These are phyloP conservation scores for Emergomyces pasteurianus DNA, from an alignment of 2,329 filamentous ascomycete genomes.

Conservation along the genomic window DNA sequence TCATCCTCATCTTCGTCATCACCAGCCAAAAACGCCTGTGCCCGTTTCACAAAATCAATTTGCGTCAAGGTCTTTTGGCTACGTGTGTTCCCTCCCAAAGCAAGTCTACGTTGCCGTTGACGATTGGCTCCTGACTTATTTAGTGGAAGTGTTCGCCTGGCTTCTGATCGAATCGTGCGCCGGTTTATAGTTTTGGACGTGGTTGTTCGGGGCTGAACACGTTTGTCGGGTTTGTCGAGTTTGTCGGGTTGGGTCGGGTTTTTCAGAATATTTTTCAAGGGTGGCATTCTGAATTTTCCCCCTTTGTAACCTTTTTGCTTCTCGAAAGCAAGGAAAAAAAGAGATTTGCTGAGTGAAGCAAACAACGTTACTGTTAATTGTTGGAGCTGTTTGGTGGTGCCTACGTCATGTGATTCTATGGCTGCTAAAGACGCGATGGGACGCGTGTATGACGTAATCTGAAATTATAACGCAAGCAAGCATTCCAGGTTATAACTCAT, in stretches of 20 bases:
- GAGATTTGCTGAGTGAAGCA: neutral
- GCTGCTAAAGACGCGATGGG: neutral
- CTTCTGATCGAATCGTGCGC: neutral
- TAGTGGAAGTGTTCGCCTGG: neutral
- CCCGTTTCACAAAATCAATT: constrained; percentile 26
- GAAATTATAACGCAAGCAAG: too few species aligned
- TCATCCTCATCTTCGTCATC: constrained; percentile 15
- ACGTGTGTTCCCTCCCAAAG: constrained; percentile 10
- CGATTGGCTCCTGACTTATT: neutral
- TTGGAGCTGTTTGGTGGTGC: too few species aligned
- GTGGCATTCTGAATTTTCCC: neutral
- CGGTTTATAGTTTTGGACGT: neutral
- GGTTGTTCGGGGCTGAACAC: neutral
- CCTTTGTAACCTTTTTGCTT: neutral
- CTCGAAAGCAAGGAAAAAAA: neutral
- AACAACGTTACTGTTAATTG: too few species aligned
- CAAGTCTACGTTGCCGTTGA: constrained; percentile 8
- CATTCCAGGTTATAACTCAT: too few species aligned
- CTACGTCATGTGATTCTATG: neutral
- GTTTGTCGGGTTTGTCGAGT: neutral
- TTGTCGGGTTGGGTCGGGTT: neutral
- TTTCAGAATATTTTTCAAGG: neutral
- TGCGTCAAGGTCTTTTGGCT: constrained; percentile 32
- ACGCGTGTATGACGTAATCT: constrained; percentile 4
- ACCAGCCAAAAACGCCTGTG: constrained; percentile 21